phyloP scores from a whole-genome alignment of 23 red algal species.

The Agarophyton chilense region DNA sequence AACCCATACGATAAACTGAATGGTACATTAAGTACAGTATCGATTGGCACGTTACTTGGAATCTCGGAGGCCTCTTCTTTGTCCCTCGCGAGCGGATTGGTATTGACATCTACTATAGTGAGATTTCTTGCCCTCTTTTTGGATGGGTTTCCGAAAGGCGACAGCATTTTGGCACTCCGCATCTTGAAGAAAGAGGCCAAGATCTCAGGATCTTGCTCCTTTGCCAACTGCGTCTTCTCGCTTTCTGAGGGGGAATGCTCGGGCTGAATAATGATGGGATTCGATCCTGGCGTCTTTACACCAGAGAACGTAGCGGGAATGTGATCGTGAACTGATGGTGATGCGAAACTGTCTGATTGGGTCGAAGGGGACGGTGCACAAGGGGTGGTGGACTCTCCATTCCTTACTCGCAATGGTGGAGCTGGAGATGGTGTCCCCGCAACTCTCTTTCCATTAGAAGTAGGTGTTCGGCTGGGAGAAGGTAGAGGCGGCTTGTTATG shows the following conservation, averaged over 20 bases:
- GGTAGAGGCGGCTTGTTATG: background rate
- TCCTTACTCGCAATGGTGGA: background rate
- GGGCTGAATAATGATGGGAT: background rate
- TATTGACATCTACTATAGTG: conserved; percentile 1
- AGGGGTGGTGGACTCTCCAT: background rate
- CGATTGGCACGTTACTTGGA: background rate
- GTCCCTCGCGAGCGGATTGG: conserved; percentile 13
- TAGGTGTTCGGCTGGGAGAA: conserved; percentile 11
- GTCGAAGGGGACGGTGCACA: background rate
- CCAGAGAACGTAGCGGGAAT: conserved; percentile 31
- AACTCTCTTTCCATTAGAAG: background rate
- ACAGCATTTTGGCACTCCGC: conserved; percentile 9
- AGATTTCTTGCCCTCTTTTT: conserved; percentile 1
- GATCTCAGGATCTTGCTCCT: background rate
- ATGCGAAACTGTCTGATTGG: background rate
- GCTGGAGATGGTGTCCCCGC: background rate
- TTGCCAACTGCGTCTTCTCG: background rate
- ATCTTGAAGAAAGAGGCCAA: conserved; percentile 26
- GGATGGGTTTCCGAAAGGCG: background rate
- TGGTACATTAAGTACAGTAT: conserved; percentile 11
- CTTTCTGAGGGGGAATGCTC: background rate
- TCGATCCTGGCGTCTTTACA: conserved; percentile 20
- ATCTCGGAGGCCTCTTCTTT: background rate
- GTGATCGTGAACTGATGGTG: background rate
- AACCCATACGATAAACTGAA: conserved; percentile 35